A percentile compares a stretch with the other conserved stretches of the same genome.
Conservation (phyloP, 805 yeast species). For the Candida verbasci region DNA sequence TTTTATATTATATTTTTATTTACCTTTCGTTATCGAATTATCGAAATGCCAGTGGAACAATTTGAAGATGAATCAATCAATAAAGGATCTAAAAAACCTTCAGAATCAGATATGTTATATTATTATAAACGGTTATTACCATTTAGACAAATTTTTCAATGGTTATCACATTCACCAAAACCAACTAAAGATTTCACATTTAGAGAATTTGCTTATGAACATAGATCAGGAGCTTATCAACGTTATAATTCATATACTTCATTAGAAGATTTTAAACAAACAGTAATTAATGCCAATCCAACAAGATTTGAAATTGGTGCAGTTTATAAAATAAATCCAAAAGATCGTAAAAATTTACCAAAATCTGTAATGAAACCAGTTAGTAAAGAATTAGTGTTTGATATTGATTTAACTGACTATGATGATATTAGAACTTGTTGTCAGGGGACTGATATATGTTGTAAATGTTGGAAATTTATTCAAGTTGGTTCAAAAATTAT, state of each 20-base stretch:
- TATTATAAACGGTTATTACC: conserved; percentile 74
- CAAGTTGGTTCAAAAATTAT: conserved; percentile 76
- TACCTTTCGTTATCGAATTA: background rate
- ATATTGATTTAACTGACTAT: conserved; percentile 96
- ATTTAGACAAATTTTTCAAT: conserved; percentile 71
- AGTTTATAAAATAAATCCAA: conserved; percentile 82
- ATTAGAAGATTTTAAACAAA: conserved; percentile 70
- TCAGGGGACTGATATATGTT: conserved; percentile 76
- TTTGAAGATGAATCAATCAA: conserved; percentile 5
- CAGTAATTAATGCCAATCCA: conserved; percentile 72
- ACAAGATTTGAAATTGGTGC: conserved; percentile 95
- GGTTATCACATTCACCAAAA: conserved; percentile 84
- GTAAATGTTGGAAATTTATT: conserved; percentile 90
- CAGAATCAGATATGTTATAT: conserved; percentile 62
- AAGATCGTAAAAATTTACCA: conserved; percentile 71
- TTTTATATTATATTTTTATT: conserved; percentile 1
- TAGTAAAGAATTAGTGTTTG: conserved; percentile 86
- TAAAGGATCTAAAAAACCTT: conserved; percentile 20
- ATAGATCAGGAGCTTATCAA: conserved; percentile 81
- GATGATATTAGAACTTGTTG: conserved; percentile 94
- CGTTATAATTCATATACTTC: conserved; percentile 76
- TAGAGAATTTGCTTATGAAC: conserved; percentile 92
- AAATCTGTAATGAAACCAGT: conserved; percentile 76
- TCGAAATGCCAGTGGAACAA: background rate
- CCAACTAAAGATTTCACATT: conserved; percentile 74